Conservation (phyloP, 140 eudicot genomes). For the Erigeron philadelphicus region DNA sequence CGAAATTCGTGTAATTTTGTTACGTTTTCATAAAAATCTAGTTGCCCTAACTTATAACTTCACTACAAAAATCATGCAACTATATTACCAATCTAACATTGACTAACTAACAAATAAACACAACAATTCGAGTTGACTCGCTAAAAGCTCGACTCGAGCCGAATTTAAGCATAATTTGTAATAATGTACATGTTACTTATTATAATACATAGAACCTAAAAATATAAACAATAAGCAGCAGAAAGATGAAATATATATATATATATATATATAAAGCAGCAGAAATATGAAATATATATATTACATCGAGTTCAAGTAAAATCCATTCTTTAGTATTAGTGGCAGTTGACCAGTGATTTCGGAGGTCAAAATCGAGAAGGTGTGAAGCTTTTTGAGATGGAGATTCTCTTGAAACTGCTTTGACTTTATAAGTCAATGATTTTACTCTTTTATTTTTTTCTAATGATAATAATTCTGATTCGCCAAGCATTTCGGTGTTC, state of each 20-base stretch:
- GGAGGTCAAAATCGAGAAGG: constrained; percentile 80
- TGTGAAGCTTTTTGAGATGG: constrained; percentile 73
- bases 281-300: not conserved
- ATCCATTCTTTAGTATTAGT: constrained; percentile 98
- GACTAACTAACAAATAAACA: too few relatives aligned
- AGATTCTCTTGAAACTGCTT: constrained; percentile 82
- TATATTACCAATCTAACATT: too few relatives aligned
- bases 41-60: too few relatives aligned
- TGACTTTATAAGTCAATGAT: constrained; percentile 70
- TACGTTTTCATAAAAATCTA: too few relatives aligned
- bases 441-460: constrained; percentile 55
- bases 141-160: too few relatives aligned
- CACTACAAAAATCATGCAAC: too few relatives aligned
- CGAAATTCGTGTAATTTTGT: too few relatives aligned
- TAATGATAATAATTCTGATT: constrained; percentile 23
- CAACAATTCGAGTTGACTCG: too few relatives aligned
- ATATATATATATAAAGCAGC: not conserved
- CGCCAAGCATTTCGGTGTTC: constrained; percentile 50
- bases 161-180: too few relatives aligned
- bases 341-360: constrained; percentile 92
- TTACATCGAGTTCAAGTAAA: constrained; percentile 78
- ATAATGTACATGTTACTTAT: too few relatives aligned
- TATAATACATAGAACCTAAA: not conserved
- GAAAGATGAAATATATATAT: not conserved
- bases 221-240: constrained; percentile 12